Evolutionary conservation across 306 rosid genomes (phyloP).

Genomic region (Clitoria ternatea): DNA sequence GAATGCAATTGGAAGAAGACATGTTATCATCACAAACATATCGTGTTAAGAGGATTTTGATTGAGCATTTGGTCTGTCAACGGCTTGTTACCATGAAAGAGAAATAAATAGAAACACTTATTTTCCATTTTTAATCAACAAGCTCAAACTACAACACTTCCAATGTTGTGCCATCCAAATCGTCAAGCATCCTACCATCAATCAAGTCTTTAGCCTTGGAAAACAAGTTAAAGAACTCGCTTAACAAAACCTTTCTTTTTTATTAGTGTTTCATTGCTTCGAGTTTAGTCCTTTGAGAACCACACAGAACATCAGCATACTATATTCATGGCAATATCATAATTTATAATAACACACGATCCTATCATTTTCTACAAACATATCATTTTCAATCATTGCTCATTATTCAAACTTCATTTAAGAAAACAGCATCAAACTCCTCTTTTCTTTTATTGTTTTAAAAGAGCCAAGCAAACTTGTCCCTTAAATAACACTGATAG

Average conservation of each 20-base stretch:
- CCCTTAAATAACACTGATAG: too few species aligned
- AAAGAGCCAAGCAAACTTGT: too few species aligned
- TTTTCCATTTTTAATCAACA: background rate
- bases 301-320: background rate
- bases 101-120: background rate
- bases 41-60: background rate
- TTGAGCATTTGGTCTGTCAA: background rate
- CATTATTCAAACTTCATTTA: too few species aligned
- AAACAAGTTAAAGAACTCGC: background rate
- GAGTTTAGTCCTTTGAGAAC: background rate
- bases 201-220: background rate
- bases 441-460: too few species aligned
- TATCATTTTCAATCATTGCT: background rate
- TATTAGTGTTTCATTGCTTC: background rate
- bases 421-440: too few species aligned
- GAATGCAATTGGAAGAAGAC: background rate
- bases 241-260: background rate
- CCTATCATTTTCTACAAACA: background rate
- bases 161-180: background rate
- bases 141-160: slow-evolving; percentile 1
- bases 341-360: background rate
- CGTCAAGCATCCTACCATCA: background rate
- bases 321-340: background rate
- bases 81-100: background rate
- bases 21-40: slow-evolving; percentile 1